Evolutionary conservation across 2,329 filamentous ascomycete genomes (phyloP).

Genomic region (Colletotrichum sp.): DNA sequence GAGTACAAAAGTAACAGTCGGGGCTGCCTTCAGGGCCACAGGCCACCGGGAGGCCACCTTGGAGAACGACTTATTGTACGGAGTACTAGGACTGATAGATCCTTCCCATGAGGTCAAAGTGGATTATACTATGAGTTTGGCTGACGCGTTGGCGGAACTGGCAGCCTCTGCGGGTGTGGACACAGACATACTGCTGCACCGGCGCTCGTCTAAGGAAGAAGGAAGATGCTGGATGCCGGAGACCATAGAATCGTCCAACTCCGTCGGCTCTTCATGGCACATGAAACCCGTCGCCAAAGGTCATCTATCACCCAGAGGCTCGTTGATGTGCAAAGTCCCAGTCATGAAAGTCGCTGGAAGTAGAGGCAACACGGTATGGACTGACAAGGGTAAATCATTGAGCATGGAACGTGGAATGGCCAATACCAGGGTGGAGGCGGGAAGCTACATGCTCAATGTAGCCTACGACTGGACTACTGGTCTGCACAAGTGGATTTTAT

Average conservation of each 20-base stretch:
- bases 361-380: not conserved
- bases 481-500: not conserved
- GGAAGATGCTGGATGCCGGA: not conserved
- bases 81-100: not conserved
- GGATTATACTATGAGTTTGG: not conserved
- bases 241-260: not conserved
- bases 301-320: not conserved
- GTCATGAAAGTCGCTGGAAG: not conserved
- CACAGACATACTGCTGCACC: not conserved
- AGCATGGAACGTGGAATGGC: too few species aligned
- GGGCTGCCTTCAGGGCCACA: not conserved
- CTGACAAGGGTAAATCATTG: not conserved
- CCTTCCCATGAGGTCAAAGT: not conserved
- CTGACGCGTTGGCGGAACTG: not conserved
- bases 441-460: not conserved
- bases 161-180: not conserved
- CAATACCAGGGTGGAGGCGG: not conserved
- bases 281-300: not conserved
- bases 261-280: not conserved
- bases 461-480: not conserved
- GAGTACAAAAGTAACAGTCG: not conserved
- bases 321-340: not conserved
- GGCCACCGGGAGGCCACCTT: not conserved
- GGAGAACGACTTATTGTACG: not conserved
- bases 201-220: not conserved